Percentiles rank a stretch among this genome's conserved stretches.
phyloP scores from a whole-genome alignment of 306 rosid genomes.

The Alnus glutinosa region DNA sequence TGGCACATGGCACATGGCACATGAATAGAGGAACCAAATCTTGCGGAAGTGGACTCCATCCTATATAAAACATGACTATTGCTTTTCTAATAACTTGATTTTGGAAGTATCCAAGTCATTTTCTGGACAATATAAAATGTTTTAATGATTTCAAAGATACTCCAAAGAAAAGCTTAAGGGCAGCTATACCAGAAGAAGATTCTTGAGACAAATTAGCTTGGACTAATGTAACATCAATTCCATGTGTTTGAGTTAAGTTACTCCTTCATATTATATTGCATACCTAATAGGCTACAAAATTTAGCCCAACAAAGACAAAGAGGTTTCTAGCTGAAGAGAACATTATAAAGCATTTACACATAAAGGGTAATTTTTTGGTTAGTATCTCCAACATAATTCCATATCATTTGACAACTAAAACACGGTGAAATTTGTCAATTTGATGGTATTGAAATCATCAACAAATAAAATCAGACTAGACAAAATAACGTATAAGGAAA shows the following conservation, averaged over 20 bases:
- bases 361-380: not conserved
- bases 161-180: too few species aligned
- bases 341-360: not conserved
- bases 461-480: not conserved
- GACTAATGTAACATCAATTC: not conserved
- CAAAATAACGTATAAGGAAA: constrained; percentile 10
- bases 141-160: not conserved
- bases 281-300: not conserved
- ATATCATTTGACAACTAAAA: not conserved
- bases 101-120: too few species aligned
- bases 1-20: not conserved
- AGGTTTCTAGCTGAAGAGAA: not conserved
- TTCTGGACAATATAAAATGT: not conserved
- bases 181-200: not conserved
- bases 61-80: not conserved
- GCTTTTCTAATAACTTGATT: too few species aligned
- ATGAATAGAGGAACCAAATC: not conserved
- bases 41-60: not conserved
- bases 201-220: not conserved
- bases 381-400: not conserved
- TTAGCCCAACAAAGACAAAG: not conserved
- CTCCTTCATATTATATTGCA: not conserved
- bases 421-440: not conserved
- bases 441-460: not conserved
- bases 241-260: not conserved